Conservation (phyloP, 805 yeast species). For the Saccharomycopsis synnaedendra region DNA sequence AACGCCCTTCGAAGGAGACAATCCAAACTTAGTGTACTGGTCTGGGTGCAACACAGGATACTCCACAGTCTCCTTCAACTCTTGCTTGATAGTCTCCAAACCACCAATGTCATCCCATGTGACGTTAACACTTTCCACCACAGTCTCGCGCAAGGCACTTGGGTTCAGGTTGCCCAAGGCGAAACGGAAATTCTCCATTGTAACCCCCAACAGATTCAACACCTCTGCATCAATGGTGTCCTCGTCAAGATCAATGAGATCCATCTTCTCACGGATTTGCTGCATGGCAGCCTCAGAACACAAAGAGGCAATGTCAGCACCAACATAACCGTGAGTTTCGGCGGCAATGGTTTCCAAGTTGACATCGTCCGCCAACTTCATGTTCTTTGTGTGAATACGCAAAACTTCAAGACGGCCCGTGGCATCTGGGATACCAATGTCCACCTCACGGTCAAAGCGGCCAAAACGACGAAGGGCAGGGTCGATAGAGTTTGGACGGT, state of each 20-base stretch:
- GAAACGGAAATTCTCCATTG: conserved; percentile 97
- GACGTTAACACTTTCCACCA: conserved; percentile 95
- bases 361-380: conserved; percentile 92
- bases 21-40: conserved; percentile 95
- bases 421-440: conserved; percentile 94
- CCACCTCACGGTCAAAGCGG: conserved; percentile 82
- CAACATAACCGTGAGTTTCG: conserved; percentile 99
- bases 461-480: conserved; percentile 84
- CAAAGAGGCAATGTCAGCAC: conserved; percentile 96
- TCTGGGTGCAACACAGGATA: conserved; percentile 99
- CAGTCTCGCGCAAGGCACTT: conserved; percentile 98
- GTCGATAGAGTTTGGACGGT: conserved; percentile 64
- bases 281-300: conserved; percentile 99
- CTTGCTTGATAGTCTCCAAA: conserved; percentile 88
- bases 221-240: conserved; percentile 97
- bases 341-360: conserved; percentile 92
- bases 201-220: conserved; percentile 90
- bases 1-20: conserved; percentile 97
- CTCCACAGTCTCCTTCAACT: conserved; percentile 97
- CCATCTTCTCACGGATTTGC: conserved; percentile 99
- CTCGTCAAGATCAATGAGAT: conserved; percentile 87
- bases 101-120: conserved; percentile 99
- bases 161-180: conserved; percentile 98
- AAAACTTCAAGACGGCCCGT: conserved; percentile 95
- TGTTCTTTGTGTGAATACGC: conserved; percentile 95